Evolutionary conservation across 441 rosid species (phyloP).

Genomic region (Viola pubescens): DNA sequence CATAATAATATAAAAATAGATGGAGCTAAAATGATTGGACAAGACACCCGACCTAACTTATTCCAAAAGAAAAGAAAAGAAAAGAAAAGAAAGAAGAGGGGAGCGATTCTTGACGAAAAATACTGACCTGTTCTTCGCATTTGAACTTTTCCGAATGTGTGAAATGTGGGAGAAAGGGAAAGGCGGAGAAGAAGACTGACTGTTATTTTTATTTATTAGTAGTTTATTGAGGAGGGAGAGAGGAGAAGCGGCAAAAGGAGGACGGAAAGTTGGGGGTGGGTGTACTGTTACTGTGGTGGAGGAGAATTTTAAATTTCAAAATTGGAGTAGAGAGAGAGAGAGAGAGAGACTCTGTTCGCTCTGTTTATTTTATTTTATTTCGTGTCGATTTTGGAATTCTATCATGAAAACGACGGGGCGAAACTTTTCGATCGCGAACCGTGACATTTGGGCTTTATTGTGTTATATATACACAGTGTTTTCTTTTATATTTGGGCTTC

Average conservation of each 20-base stretch:
- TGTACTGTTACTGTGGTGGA: background rate
- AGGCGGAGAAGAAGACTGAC: slow-evolving; percentile 1
- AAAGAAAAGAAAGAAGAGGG: background rate
- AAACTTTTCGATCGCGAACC: background rate
- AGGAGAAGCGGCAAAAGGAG: background rate
- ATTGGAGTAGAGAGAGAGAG: slow-evolving; percentile 3
- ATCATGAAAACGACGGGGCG: background rate
- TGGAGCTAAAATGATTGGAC: background rate
- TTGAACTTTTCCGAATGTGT: background rate
- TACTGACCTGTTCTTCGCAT: background rate
- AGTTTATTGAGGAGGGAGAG: background rate
- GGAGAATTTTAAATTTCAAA: slow-evolving; percentile 28
- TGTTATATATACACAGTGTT: background rate
- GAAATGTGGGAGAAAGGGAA: background rate
- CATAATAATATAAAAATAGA: background rate
- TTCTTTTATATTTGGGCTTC: too few relatives aligned
- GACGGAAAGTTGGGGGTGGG: background rate
- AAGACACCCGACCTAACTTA: slow-evolving; percentile 16
- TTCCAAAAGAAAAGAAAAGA: background rate
- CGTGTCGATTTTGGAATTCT: background rate
- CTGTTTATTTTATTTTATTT: background rate
- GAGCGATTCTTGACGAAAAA: background rate
- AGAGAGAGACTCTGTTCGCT: background rate
- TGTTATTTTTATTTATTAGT: background rate
- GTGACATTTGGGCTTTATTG: background rate